These are phyloP conservation scores for Herpotrichia juniperi DNA, from an alignment of 2,329 filamentous ascomycete genomes.

Conservation along the genomic window DNA sequence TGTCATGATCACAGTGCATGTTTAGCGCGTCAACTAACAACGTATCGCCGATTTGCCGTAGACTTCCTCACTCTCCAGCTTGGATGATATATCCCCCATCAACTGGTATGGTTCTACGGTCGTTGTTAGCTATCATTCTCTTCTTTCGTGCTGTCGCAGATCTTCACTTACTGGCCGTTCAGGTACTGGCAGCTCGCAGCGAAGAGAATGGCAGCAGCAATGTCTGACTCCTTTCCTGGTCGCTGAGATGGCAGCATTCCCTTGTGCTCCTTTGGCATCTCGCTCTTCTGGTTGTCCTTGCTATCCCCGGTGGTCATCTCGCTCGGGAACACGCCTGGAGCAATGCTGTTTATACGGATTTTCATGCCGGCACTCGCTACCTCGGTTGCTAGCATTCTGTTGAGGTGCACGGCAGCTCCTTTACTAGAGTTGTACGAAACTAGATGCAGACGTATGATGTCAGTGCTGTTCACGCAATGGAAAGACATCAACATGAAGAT, in stretches of 20 bases:
- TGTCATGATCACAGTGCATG: background rate
- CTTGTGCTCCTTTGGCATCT: slow-evolving; percentile 60
- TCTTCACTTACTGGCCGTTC: slow-evolving; percentile 46
- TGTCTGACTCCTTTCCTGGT: slow-evolving; percentile 65
- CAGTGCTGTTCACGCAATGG: background rate
- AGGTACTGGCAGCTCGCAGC: slow-evolving; percentile 57
- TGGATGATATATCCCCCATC: slow-evolving; percentile 59
- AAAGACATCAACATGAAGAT: background rate
- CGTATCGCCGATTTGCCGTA: background rate
- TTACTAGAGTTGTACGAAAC: slow-evolving; percentile 57
- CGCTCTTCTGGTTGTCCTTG: slow-evolving; percentile 60
- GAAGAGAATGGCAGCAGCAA: slow-evolving; percentile 63
- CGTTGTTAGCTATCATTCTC: background rate
- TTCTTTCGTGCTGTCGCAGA: background rate
- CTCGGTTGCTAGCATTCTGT: slow-evolving; percentile 60
- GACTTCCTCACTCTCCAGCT: slow-evolving; percentile 22
- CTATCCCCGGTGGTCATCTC: slow-evolving; percentile 63
- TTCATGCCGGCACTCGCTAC: slow-evolving; percentile 59
- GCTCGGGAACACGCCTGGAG: slow-evolving; percentile 62
- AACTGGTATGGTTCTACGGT: slow-evolving; percentile 52
- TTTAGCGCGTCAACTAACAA: background rate
- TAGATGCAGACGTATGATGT: background rate
- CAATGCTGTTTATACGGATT: slow-evolving; percentile 63
- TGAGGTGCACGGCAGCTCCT: slow-evolving; percentile 60
- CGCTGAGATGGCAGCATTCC: slow-evolving; percentile 57